Base-by-base conservation (phyloP, 208 protist species). In the Trypanosoma rangeli region DNA sequence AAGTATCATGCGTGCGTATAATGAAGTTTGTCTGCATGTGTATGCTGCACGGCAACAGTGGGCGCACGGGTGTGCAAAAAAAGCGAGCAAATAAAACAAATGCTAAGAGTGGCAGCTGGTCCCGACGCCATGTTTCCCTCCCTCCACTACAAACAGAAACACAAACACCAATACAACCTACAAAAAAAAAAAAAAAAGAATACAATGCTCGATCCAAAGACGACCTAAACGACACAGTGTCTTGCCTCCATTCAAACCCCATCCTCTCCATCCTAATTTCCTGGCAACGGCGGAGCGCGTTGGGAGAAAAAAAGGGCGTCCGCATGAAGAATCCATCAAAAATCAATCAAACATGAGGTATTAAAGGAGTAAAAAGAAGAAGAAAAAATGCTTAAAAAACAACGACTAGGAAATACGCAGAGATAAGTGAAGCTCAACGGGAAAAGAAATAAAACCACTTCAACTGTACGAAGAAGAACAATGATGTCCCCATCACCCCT, bases 301-400 rank as follows among this genome's bases (percentile, higher is more conserved):
- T 20, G 15, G 12, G 42, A 46, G 8, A 46, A 46, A 46, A 18
- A 46, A 37, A 37, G 42, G 15, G 42, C 3, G 42, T 46, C 15
- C 42, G 13, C 42, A 46, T 16, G 42, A 9, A 7, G 7, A 37
- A 2, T 37, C 33, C 33, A 37, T 7, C 4, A 37, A 37, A 37
- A 37, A 37, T 7, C 33, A 37, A 37, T 9, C 33, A 37, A 7
- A 7, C 33, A 37, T 2, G 33, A 37, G 42, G 37, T 10, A 42
- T 42, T 42, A 54, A 73, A 46, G 68, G 5, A 64, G 57, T 31
- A 24, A 42, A 18, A 8, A 54, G 42, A 56, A 33, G 7, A 60
- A 16, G 62, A 64, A 28, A 18, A 29, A 52, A 71, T 13, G 50
- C 61, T 63, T 22, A 55, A 22, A 65, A 57, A 60, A 61, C 68